A percentile compares a stretch with the other conserved stretches of the same genome.
phyloP scores from a whole-genome alignment of 371 early-diverging fungal species.

The Mortierella sp. region DNA sequence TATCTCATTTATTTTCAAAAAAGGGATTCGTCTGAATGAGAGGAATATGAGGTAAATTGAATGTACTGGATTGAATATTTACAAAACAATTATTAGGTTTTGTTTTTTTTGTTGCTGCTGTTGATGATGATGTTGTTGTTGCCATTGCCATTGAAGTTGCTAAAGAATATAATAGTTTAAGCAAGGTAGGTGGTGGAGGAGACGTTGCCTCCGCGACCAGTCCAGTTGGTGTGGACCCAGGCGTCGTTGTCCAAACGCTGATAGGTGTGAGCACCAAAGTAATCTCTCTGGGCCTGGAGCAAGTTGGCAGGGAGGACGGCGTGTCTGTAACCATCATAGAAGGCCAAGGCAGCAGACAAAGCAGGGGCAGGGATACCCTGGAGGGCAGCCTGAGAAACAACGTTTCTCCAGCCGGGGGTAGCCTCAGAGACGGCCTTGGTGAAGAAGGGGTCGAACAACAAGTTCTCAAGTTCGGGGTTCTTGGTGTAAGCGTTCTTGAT shows the following conservation, averaged over 20 bases:
- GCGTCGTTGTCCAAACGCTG: conserved; percentile 82
- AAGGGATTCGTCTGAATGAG: background rate
- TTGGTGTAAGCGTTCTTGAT: conserved; percentile 94
- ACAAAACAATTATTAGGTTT: conserved; percentile 6
- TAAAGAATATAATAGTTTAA: conserved; percentile 37
- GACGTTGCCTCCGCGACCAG: conserved; percentile 88
- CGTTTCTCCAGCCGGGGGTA: conserved; percentile 91
- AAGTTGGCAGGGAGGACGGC: conserved; percentile 95
- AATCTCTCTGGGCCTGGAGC: conserved; percentile 98
- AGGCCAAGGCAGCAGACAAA: conserved; percentile 92
- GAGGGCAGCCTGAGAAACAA: conserved; percentile 85
- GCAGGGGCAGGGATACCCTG: conserved; percentile 95
- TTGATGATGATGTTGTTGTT: background rate
- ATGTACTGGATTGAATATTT: conserved; percentile 8
- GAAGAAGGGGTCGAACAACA: conserved; percentile 96
- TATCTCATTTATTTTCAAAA: background rate
- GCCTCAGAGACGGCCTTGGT: conserved; percentile 87
- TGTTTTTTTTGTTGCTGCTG: background rate
- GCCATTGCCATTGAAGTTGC: background rate
- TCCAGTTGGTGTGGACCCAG: conserved; percentile 98
- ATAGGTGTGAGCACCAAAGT: conserved; percentile 99
- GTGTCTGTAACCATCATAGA: conserved; percentile 97
- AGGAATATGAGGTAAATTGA: background rate
- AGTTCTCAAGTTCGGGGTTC: conserved; percentile 89
- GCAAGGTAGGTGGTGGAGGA: conserved; percentile 75